These are phyloP conservation scores for Setomelanomma holmii DNA, from an alignment of 2,329 filamentous ascomycete genomes.

Conservation along the genomic window DNA sequence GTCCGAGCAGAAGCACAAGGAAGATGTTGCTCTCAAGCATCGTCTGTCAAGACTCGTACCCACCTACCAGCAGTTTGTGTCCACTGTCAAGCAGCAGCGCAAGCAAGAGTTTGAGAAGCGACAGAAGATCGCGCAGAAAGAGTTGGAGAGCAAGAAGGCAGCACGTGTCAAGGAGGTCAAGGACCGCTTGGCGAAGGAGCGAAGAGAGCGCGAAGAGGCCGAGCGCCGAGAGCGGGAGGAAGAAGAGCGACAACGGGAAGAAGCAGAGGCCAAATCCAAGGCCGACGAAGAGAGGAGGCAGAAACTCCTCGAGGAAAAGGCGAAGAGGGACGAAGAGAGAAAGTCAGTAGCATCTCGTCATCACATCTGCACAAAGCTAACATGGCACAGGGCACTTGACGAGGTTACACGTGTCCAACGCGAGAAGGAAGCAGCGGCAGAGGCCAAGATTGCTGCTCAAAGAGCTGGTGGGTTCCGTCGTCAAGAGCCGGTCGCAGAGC, in stretches of 20 bases:
- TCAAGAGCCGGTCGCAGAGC: slow-evolving; percentile 42
- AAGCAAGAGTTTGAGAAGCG: slow-evolving; percentile 96
- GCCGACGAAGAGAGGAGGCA: slow-evolving; percentile 81
- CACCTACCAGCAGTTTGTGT: slow-evolving; percentile 83
- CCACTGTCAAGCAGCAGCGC: slow-evolving; percentile 82
- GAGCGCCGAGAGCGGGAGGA: slow-evolving; percentile 81
- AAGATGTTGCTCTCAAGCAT: slow-evolving; percentile 91
- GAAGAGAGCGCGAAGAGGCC: slow-evolving; percentile 81
- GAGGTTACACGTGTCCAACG: slow-evolving; percentile 71
- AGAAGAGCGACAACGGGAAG: slow-evolving; percentile 78
- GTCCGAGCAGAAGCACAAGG: slow-evolving; percentile 86
- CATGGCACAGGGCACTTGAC: slow-evolving; percentile 63
- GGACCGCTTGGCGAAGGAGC: slow-evolving; percentile 83
- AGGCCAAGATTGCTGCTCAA: slow-evolving; percentile 75
- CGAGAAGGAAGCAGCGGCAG: slow-evolving; percentile 86
- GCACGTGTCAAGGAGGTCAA: slow-evolving; percentile 86
- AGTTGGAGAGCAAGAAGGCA: slow-evolving; percentile 90
- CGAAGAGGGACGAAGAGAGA: slow-evolving; percentile 65
- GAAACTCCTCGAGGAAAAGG: slow-evolving; percentile 74
- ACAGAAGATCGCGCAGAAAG: slow-evolving; percentile 86
- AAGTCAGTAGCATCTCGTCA: slow-evolving; percentile 53
- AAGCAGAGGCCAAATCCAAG: slow-evolving; percentile 84
- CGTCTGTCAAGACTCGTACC: slow-evolving; percentile 84
- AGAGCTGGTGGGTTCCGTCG: slow-evolving; percentile 52
- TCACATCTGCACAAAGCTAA: slow-evolving; percentile 41